These are phyloP conservation scores for Ophiostoma ips DNA, from an alignment of 2,329 filamentous ascomycete species.

Conservation along the genomic window DNA sequence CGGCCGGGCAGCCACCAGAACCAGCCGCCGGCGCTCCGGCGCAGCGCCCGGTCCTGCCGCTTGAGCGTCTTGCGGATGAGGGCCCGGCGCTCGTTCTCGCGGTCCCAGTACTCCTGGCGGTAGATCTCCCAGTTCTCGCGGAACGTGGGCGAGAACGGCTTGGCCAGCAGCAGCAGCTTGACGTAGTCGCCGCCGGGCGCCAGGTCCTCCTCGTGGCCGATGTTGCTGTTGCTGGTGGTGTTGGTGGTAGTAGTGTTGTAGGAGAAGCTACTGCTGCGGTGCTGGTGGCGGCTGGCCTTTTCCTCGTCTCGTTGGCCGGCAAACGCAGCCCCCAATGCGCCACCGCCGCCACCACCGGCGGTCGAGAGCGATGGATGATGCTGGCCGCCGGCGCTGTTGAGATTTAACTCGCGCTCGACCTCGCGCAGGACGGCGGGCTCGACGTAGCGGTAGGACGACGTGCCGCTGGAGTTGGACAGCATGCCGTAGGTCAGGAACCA, in stretches of 20 bases:
- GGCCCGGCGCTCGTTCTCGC: slow-evolving; percentile 79
- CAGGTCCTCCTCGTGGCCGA: slow-evolving; percentile 75
- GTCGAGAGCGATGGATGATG: slow-evolving; percentile 26
- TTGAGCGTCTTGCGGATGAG: slow-evolving; percentile 57
- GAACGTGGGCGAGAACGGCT: slow-evolving; percentile 89
- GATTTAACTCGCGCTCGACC: slow-evolving; percentile 43
- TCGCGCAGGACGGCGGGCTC: slow-evolving; percentile 49
- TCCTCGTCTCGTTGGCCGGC: slow-evolving; percentile 9
- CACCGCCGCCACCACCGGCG: too few species aligned
- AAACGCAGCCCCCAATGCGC: too few species aligned
- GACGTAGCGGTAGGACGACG: slow-evolving; percentile 60
- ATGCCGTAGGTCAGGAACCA: slow-evolving; percentile 68
- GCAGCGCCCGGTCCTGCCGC: slow-evolving; percentile 52
- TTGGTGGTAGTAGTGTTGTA: background rate
- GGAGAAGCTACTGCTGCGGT: background rate
- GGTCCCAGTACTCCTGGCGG: slow-evolving; percentile 89
- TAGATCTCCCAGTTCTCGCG: slow-evolving; percentile 96
- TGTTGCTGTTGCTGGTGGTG: background rate
- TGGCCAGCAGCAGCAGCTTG: slow-evolving; percentile 78
- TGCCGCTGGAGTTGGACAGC: slow-evolving; percentile 50
- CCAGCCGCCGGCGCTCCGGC: slow-evolving; percentile 56
- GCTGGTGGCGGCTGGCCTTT: slow-evolving; percentile 4
- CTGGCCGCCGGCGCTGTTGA: slow-evolving; percentile 23
- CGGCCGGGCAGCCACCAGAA: slow-evolving; percentile 78
- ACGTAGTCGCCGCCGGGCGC: slow-evolving; percentile 83